phyloP scores from a whole-genome alignment of 371 early-diverging fungal genomes.

The Mucor saturninus region DNA sequence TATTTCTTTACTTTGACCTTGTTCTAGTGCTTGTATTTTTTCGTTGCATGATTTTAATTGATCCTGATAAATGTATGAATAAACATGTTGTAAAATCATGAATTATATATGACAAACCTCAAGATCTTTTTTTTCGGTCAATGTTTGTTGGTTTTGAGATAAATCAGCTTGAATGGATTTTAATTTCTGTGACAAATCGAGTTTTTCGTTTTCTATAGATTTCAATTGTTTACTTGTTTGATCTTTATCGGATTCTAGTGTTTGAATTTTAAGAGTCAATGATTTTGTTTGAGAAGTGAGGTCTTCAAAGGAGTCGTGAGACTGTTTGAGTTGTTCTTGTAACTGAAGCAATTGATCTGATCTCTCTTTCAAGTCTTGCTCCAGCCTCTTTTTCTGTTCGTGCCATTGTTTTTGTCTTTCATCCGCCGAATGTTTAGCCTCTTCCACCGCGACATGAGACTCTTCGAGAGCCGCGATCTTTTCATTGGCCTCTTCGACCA shows the following conservation, averaged over 20 bases:
- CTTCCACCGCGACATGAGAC: conserved; percentile 30
- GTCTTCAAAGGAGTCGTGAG: background rate
- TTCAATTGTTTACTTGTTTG: conserved; percentile 31
- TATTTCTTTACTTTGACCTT: conserved; percentile 42
- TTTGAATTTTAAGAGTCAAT: conserved; percentile 28
- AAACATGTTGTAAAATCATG: background rate
- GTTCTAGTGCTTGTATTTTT: conserved; percentile 17
- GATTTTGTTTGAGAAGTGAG: conserved; percentile 36
- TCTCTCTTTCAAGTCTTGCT: conserved; percentile 20
- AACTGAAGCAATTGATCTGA: conserved; percentile 3
- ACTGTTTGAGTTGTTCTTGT: conserved; percentile 1
- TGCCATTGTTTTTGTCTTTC: conserved; percentile 38
- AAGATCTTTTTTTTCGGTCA: conserved; percentile 15
- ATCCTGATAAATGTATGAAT: conserved; percentile 4
- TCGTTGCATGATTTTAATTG: conserved; percentile 20
- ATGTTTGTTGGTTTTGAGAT: conserved; percentile 23
- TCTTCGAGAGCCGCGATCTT: conserved; percentile 59
- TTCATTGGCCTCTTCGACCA: conserved; percentile 58
- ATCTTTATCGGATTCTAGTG: conserved; percentile 36
- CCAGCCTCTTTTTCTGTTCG: conserved; percentile 32
- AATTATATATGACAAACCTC: conserved; percentile 12
- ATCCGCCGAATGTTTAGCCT: conserved; percentile 32
- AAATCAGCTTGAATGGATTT: conserved; percentile 28
- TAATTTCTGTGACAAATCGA: conserved; percentile 34
- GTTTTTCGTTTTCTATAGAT: conserved; percentile 37